Evolutionary conservation across 208 protist genomes (phyloP).

Genomic region (Leishmania braziliensis): DNA sequence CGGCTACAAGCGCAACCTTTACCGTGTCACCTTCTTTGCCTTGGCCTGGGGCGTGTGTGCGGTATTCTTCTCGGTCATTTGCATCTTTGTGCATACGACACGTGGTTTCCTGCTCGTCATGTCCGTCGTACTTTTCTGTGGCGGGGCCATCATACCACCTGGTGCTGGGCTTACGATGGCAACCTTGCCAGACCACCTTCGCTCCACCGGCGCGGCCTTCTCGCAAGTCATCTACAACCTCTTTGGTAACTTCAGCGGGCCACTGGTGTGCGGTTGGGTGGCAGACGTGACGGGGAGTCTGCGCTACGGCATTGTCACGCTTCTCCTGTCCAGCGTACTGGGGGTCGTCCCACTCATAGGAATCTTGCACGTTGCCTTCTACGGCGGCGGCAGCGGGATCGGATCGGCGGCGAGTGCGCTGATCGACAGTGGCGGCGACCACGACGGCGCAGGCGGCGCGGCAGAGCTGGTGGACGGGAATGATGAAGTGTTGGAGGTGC

Average conservation of each 20-base stretch:
- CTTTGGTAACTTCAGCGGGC: conserved; percentile 89
- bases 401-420: neutral
- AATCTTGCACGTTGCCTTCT: conserved; percentile 44
- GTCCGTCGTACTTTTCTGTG: conserved; percentile 88
- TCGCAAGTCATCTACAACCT: conserved; percentile 89
- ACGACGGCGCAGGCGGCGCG: neutral
- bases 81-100: conserved; percentile 76
- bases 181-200: conserved; percentile 59
- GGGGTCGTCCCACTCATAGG: conserved; percentile 66
- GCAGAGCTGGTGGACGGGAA: neutral
- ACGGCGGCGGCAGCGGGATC: neutral
- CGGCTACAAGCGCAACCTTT: conserved; percentile 81
- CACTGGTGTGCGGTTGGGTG: conserved; percentile 84
- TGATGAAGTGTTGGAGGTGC: neutral
- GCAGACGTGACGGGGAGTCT: conserved; percentile 66
- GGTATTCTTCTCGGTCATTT: conserved; percentile 66
- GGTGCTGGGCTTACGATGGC: conserved; percentile 81
- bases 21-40: conserved; percentile 58
- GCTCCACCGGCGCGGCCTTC: conserved; percentile 71
- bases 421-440: neutral
- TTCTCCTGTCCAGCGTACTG: conserved; percentile 65
- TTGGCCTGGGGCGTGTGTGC: conserved; percentile 56
- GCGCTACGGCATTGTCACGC: conserved; percentile 73
- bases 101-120: conserved; percentile 76
- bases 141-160: conserved; percentile 80